Evolutionary conservation across 495 filamentous ascomycete genomes (phyloP).

Genomic region (Podospora conica): DNA sequence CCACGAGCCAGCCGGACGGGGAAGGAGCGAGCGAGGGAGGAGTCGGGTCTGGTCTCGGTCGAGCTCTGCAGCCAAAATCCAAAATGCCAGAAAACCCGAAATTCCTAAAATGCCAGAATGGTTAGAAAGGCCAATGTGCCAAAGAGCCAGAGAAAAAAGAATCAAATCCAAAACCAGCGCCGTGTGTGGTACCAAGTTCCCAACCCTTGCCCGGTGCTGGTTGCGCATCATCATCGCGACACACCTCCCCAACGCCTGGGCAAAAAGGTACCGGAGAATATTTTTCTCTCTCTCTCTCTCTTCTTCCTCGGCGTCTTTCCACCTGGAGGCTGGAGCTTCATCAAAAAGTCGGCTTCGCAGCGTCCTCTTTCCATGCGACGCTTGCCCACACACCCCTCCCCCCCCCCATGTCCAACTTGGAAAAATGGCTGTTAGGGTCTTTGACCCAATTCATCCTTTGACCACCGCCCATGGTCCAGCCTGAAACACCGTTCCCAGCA

Average conservation of each 20-base stretch:
- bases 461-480: constrained; percentile 27
- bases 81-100: background rate
- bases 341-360: constrained; percentile 13
- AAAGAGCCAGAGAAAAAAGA: background rate
- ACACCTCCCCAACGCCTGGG: background rate
- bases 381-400: background rate
- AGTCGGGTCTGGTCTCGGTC: constrained; percentile 5
- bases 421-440: constrained; percentile 30
- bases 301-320: background rate
- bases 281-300: constrained; percentile 1
- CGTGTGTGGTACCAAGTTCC: background rate
- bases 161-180: background rate
- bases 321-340: background rate
- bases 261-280: constrained; percentile 9
- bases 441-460: constrained; percentile 36
- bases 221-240: background rate
- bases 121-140: too few relatives aligned
- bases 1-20: constrained; percentile 28
- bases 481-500: constrained; percentile 35
- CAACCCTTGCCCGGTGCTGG: background rate
- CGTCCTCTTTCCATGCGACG: constrained; percentile 10
- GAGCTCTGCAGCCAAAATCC: constrained; percentile 12
- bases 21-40: too few relatives aligned
- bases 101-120: constrained; percentile 4
- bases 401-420: constrained; percentile 28